A percentile compares a stretch with the other conserved stretches of the same genome.
These are phyloP conservation scores for Ogataea naganishii DNA, from an alignment of 805 yeast species.

Conservation along the genomic window DNA sequence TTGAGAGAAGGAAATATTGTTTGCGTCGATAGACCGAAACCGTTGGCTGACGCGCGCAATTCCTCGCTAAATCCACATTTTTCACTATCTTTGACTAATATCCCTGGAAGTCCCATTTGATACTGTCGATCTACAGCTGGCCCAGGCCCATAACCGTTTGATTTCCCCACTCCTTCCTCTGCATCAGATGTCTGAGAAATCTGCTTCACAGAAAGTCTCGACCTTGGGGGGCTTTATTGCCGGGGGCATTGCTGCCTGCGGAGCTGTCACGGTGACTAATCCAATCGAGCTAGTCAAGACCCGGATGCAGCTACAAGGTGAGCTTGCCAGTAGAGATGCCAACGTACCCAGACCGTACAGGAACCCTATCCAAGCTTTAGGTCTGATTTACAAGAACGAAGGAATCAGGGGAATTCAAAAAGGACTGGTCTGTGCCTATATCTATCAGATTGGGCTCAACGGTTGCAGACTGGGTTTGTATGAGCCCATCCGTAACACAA, in stretches of 20 bases:
- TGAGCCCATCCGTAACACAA: slow-evolving; percentile 67
- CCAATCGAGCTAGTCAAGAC: slow-evolving; percentile 94
- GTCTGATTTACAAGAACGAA: slow-evolving; percentile 64
- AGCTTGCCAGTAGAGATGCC: slow-evolving; percentile 47
- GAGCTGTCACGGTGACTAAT: slow-evolving; percentile 94
- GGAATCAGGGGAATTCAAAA: slow-evolving; percentile 85
- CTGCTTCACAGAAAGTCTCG: slow-evolving; percentile 52
- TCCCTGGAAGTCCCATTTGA: too few relatives aligned
- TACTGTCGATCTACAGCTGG: too few relatives aligned
- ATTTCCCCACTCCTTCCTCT: too few relatives aligned
- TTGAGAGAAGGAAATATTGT: too few relatives aligned
- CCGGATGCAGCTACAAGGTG: slow-evolving; percentile 96
- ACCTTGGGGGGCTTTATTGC: slow-evolving; percentile 78
- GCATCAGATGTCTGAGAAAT: too few relatives aligned
- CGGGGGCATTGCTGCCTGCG: slow-evolving; percentile 93
- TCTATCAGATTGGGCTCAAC: slow-evolving; percentile 84
- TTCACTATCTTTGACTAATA: too few relatives aligned
- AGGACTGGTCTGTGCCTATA: slow-evolving; percentile 82
- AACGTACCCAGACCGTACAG: slow-evolving; percentile 50
- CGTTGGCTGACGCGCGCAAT: too few relatives aligned
- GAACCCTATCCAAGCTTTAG: slow-evolving; percentile 81
- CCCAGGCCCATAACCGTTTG: too few relatives aligned
- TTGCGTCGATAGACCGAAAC: too few relatives aligned
- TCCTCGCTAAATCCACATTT: too few relatives aligned
- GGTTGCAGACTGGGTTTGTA: slow-evolving; percentile 93